These are phyloP conservation scores for Tetrapisispora pingtungensis DNA, from an alignment of 805 yeast species.

Conservation along the genomic window DNA sequence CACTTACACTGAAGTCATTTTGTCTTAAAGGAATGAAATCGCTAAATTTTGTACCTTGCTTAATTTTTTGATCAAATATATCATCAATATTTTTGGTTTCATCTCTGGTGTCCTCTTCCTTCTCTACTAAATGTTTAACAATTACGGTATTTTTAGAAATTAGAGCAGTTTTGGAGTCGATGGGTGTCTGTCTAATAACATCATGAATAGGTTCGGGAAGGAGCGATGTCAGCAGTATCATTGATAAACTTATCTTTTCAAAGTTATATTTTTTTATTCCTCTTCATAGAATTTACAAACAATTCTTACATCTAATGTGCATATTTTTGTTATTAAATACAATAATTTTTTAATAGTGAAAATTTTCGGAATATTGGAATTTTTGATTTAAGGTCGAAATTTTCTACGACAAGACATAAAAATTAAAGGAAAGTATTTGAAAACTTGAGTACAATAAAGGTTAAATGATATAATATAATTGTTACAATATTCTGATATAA, in stretches of 20 bases:
- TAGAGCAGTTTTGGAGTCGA: too few species aligned
- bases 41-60: slow-evolving; percentile 32
- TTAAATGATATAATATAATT: too few species aligned
- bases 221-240: not conserved
- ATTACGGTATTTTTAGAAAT: not conserved
- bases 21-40: slow-evolving; percentile 56
- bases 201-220: slow-evolving; percentile 19
- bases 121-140: not conserved
- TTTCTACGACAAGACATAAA: too few species aligned
- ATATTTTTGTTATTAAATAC: too few species aligned
- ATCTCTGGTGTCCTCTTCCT: not conserved
- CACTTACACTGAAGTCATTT: slow-evolving; percentile 30
- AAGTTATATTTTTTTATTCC: too few species aligned
- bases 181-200: not conserved
- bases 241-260: not conserved
- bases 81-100: not conserved
- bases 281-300: too few species aligned
- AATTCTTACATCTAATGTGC: too few species aligned
- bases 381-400: too few species aligned
- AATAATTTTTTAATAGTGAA: too few species aligned
- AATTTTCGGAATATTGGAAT: too few species aligned
- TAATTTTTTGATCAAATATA: slow-evolving; percentile 10
- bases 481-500: not conserved
- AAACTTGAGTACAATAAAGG: too few species aligned
- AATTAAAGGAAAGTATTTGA: too few species aligned